Evolutionary conservation across 768 basidiomycete genomes (phyloP), one percentile per base, ranked within the genome.

Genomic region (Termitomyces sp.): DNA sequence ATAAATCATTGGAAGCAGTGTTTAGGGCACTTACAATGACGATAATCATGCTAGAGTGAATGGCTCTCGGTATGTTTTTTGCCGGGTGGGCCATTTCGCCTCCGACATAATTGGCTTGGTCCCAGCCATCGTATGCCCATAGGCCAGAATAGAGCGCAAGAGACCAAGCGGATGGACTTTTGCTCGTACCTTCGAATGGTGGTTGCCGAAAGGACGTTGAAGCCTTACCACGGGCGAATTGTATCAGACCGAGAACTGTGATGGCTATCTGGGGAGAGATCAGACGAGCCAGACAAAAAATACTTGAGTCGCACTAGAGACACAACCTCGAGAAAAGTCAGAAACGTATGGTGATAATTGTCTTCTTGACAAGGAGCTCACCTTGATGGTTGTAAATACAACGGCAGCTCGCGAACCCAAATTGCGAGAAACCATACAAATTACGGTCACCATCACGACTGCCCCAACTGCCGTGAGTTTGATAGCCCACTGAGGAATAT

Each of bases 51-150:
- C 94, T 96, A n/a, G 79, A 75, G 68, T 98, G 94, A 44, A 98
- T 92, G 1, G 88, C 86, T 57, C 88, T 78, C 2, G 95, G 95
- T 48, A 98, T 87, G 65, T 94, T 94, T 67, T 84, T 89, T 66
- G 88, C 83, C 2, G 92, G 86, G 59, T 88, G 82, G 54, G 78
- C 74, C 75, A 98, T 90, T 70, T 94, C 94, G 30, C 91, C 95
- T 14, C 89, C 91, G 16, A 98, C 91, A 61, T 89, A 96, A 68
- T 93, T 94, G 30, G 83, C 87, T 71, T 91, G 89, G 66, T 95
- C 95, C 94, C 94, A 99, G 0, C 96, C 96, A 70, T 94, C 94
- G 63, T 92, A 94, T 2, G 94, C 94, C 92, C 90, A 98, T 4
- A 98, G 74, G 3, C 94, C 92, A 12, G 94, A 96, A 71, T 97